phyloP scores from a whole-genome alignment of 1,139 yeast genomes.

The Blastobotrys arbuscula region DNA sequence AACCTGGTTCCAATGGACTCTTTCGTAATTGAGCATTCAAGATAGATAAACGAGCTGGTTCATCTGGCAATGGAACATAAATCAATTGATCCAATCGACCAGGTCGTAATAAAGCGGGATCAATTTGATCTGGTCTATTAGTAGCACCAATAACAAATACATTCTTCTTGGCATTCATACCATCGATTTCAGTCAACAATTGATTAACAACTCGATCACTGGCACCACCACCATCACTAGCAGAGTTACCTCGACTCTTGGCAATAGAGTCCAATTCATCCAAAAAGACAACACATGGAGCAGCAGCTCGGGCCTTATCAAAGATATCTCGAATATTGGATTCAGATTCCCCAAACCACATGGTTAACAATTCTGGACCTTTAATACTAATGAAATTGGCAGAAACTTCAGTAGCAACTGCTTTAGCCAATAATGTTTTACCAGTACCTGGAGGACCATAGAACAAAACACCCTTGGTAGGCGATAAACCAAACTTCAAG shows the following conservation, averaged over 20 bases:
- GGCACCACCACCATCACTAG: constrained; percentile 97
- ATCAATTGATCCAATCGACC: constrained; percentile 98
- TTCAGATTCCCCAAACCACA: constrained; percentile 99
- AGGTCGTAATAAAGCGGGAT: constrained; percentile 97
- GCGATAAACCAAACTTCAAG: constrained; percentile 95
- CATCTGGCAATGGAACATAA: constrained; percentile 97
- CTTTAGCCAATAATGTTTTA: constrained; percentile 94
- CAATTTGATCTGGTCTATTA: constrained; percentile 97
- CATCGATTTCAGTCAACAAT: constrained; percentile 98
- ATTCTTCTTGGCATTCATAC: constrained; percentile 99
- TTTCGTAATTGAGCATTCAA: constrained; percentile 94
- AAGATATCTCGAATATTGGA: constrained; percentile 95
- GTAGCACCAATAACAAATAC: constrained; percentile 99
- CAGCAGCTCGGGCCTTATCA: constrained; percentile 98
- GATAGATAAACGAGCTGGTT: constrained; percentile 86
- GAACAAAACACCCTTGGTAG: constrained; percentile 96
- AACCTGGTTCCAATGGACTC: constrained; percentile 97
- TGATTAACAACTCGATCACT: constrained; percentile 98
- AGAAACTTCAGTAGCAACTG: constrained; percentile 96
- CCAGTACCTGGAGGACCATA: constrained; percentile 99
- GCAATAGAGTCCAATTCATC: constrained; percentile 98
- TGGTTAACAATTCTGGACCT: constrained; percentile 94
- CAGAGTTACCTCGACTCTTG: constrained; percentile 89
- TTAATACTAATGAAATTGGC: constrained; percentile 95
- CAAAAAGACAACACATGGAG: constrained; percentile 95